Base-by-base conservation (phyloP, 2,329 filamentous ascomycete species). In the Phyllachora maydis region DNA sequence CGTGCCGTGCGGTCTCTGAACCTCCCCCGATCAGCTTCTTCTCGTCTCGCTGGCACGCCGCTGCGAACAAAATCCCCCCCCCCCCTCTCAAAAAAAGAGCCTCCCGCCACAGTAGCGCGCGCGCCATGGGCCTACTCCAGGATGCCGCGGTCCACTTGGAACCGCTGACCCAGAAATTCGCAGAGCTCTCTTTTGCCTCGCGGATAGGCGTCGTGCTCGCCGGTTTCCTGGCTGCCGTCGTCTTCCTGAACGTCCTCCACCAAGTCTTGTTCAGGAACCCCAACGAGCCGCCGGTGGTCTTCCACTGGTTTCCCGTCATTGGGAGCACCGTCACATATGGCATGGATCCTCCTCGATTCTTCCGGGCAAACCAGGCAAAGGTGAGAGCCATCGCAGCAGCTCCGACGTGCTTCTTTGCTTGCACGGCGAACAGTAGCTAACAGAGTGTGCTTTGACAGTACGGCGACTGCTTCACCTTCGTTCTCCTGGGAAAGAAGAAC, bases 251-350 rank as follows among this genome's bases (percentile, higher is more conserved):
- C 47, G 70, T 95, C 33, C 41, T 78, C 35, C 59, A 59, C 32
- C 85, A 95, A 50, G 37, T 90, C 27, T 53, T 93, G 31, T 68
- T 81, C 54, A 77, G 67, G 52, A 85, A 82, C 37, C 65, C 74
- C 24, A 76, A 82, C 44, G 75, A 82, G 45, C 77, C 77, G 15
- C 77, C 77, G 1, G 37, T 83, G 28, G 75, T 85, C 31, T 85
- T 83, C 47, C 74, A 81, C 47, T 77, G 66, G 65, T 60, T 85
- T 40, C 78, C 77, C 28, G 51, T 91, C 35, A 61, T 98, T 39
- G 85, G 85, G 33, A 93, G 74, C 55, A 93, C 88, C 29, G 59
- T 95, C 38, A 77, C 68, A 21, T 98, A 95, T 52, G 85, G 85
- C 47, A 93, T 93, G 50, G 81, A 95, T 41, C 85, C 85, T 10